These are phyloP conservation scores for Solanum appendiculatum DNA, from an alignment of 257 asterid genomes.

Conservation along the genomic window DNA sequence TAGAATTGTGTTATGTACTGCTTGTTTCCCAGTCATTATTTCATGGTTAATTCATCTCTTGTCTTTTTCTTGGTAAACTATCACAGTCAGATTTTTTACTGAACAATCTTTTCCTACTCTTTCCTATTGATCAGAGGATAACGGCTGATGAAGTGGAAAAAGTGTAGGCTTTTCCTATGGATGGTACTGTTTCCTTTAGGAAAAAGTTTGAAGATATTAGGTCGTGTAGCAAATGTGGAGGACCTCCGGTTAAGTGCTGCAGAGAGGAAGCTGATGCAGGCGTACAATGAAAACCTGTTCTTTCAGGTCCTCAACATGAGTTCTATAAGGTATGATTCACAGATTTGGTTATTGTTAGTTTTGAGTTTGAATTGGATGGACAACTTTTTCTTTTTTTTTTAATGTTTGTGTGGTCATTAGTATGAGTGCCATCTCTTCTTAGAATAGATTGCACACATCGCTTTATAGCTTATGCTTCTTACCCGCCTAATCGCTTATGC, in stretches of 20 bases:
- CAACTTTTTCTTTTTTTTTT: no score
- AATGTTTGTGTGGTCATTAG: background rate
- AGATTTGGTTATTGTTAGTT: background rate
- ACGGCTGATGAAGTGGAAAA: constrained; percentile 68
- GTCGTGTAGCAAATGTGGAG: constrained; percentile 34
- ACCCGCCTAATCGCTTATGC: background rate
- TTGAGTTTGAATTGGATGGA: background rate
- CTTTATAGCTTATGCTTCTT: background rate
- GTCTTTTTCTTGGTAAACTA: background rate
- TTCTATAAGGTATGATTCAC: constrained; percentile 38
- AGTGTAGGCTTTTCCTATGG: constrained; percentile 55
- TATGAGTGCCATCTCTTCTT: background rate
- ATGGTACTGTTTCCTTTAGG: background rate
- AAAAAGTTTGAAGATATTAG: constrained; percentile 49
- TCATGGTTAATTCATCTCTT: background rate
- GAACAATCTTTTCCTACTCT: background rate
- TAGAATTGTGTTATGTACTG: background rate
- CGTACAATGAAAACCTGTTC: constrained; percentile 16
- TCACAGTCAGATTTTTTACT: background rate
- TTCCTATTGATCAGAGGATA: background rate
- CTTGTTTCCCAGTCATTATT: background rate
- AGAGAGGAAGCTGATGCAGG: background rate
- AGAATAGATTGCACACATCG: background rate
- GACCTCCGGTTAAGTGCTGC: background rate
- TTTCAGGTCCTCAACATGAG: constrained; percentile 85